Evolutionary conservation across 2,329 filamentous ascomycete species (phyloP).

Genomic region (Phyllosticta citriasiana): DNA sequence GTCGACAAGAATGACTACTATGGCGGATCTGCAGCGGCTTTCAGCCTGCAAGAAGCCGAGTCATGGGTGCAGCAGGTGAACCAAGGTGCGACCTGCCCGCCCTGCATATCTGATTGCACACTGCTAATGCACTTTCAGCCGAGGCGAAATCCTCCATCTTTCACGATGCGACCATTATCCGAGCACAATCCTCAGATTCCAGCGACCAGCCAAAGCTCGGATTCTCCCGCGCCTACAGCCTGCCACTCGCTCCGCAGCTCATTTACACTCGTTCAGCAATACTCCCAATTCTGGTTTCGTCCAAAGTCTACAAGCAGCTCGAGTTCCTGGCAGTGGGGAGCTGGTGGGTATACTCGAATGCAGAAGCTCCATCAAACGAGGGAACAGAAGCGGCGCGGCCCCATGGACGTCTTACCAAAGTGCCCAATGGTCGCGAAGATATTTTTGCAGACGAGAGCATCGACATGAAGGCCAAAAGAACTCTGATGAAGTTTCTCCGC

Average conservation of each 20-base stretch:
- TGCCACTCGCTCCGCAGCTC: slow-evolving; percentile 76
- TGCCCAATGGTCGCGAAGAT: slow-evolving; percentile 86
- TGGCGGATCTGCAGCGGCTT: slow-evolving; percentile 73
- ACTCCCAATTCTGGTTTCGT: slow-evolving; percentile 74
- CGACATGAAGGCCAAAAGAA: slow-evolving; percentile 69
- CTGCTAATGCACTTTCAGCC: neutral
- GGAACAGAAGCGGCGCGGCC: neutral
- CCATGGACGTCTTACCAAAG: slow-evolving; percentile 45
- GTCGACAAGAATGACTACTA: slow-evolving; percentile 83
- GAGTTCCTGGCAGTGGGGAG: slow-evolving; percentile 90
- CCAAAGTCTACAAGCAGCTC: slow-evolving; percentile 76
- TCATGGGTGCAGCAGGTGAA: slow-evolving; percentile 52
- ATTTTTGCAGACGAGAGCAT: slow-evolving; percentile 73
- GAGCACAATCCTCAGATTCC: slow-evolving; percentile 10
- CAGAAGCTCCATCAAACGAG: slow-evolving; percentile 5
- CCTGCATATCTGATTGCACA: neutral
- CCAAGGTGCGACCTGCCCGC: slow-evolving; percentile 19
- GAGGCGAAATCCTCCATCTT: slow-evolving; percentile 1
- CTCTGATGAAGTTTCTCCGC: slow-evolving; percentile 87
- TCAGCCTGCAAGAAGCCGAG: slow-evolving; percentile 73
- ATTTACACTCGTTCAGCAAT: slow-evolving; percentile 76
- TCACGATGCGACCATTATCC: slow-evolving; percentile 23
- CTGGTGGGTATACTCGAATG: slow-evolving; percentile 64
- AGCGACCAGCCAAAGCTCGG: slow-evolving; percentile 36
- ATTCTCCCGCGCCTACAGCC: slow-evolving; percentile 64